phyloP scores from a whole-genome alignment of 192 early-diverging fungal species.

The Gryganskiella cystojenkinii region DNA sequence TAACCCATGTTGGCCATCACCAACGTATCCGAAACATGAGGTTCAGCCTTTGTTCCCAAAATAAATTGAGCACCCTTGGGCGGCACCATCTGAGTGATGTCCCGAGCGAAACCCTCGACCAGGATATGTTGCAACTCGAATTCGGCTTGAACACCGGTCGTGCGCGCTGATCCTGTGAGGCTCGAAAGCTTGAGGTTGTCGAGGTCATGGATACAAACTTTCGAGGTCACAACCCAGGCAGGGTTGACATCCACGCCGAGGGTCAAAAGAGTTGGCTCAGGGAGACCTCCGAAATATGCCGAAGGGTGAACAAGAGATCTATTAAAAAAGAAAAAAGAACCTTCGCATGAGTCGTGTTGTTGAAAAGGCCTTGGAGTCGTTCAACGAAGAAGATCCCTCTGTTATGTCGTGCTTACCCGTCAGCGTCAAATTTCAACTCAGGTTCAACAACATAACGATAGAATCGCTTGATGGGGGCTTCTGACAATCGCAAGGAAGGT shows the following conservation, averaged over 20 bases:
- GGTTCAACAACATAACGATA: slow-evolving; percentile 87
- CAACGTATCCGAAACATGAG: slow-evolving; percentile 87
- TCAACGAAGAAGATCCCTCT: too few relatives aligned
- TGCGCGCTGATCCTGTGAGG: slow-evolving; percentile 42
- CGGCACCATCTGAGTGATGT: slow-evolving; percentile 72
- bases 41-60: slow-evolving; percentile 74
- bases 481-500: slow-evolving; percentile 62
- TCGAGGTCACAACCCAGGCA: slow-evolving; percentile 90
- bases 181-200: slow-evolving; percentile 88
- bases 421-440: slow-evolving; percentile 71
- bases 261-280: slow-evolving; percentile 83
- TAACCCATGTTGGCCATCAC: slow-evolving; percentile 99
- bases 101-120: slow-evolving; percentile 90
- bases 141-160: slow-evolving; percentile 71
- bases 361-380: too few relatives aligned
- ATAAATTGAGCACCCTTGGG: slow-evolving; percentile 93
- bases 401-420: too few relatives aligned
- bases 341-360: too few relatives aligned
- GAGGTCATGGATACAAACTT: slow-evolving; percentile 85
- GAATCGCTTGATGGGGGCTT: slow-evolving; percentile 87
- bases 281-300: slow-evolving; percentile 80
- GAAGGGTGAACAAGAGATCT: slow-evolving; percentile 51
- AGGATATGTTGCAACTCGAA: slow-evolving; percentile 88
- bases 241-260: slow-evolving; percentile 89
- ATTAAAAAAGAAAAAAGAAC: background rate